Evolutionary conservation across 352 stramenopile genomes (phyloP).

Genomic region (Globisporangium spinosum): DNA sequence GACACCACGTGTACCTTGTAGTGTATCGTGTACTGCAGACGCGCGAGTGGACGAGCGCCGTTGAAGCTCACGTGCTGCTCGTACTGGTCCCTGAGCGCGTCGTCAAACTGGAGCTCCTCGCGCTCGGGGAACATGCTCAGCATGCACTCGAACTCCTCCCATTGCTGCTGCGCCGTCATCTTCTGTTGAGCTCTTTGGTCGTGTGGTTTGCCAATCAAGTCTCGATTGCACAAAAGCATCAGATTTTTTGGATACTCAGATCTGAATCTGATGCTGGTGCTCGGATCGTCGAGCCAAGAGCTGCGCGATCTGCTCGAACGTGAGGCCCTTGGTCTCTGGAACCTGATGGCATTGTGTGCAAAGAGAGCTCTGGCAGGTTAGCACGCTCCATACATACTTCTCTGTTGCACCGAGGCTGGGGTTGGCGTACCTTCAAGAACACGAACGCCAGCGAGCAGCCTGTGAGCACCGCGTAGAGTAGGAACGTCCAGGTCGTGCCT

Average conservation of each 20-base stretch:
- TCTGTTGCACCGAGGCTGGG: not conserved
- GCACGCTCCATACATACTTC: not conserved
- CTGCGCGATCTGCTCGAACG: slow-evolving; percentile 61
- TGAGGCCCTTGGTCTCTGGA: slow-evolving; percentile 56
- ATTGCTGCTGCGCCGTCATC: slow-evolving; percentile 28
- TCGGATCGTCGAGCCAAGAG: slow-evolving; percentile 28
- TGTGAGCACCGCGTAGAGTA: slow-evolving; percentile 52
- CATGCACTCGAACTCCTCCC: slow-evolving; percentile 77
- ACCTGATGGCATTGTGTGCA: slow-evolving; percentile 25
- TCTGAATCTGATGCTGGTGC: slow-evolving; percentile 4
- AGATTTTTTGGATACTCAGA: not conserved
- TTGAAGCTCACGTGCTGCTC: slow-evolving; percentile 18
- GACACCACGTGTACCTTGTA: slow-evolving; percentile 29
- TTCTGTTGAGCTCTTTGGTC: not conserved
- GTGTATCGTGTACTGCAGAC: slow-evolving; percentile 42
- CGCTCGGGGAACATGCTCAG: slow-evolving; percentile 60
- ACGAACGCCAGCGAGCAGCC: slow-evolving; percentile 43
- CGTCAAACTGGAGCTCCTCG: slow-evolving; percentile 42
- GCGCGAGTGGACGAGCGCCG: slow-evolving; percentile 9
- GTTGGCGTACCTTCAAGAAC: slow-evolving; percentile 37
- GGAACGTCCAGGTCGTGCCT: slow-evolving; percentile 46
- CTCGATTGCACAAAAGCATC: not conserved
- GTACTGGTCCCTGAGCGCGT: slow-evolving; percentile 23
- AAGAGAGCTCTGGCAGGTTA: not conserved
- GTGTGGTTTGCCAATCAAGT: not conserved